Percentiles rank a stretch among this genome's conserved stretches.
These are phyloP conservation scores for Ophiostoma perfectum DNA, from an alignment of 2,329 filamentous ascomycete species.

Conservation along the genomic window DNA sequence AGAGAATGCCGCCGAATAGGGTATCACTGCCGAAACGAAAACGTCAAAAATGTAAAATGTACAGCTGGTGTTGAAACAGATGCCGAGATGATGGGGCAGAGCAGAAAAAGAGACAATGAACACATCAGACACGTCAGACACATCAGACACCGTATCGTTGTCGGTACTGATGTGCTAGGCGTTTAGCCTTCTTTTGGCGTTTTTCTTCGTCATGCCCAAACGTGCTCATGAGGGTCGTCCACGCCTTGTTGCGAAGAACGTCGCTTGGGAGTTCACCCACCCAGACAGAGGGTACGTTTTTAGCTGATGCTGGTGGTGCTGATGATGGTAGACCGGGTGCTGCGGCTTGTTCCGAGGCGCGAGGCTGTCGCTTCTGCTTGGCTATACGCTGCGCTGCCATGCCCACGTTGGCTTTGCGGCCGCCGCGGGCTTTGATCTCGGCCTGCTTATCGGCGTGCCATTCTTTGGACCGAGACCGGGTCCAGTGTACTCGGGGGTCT, in stretches of 20 bases:
- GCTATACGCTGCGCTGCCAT: slow-evolving; percentile 39
- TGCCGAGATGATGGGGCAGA: not conserved
- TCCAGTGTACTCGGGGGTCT: slow-evolving; percentile 48
- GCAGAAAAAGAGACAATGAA: not conserved
- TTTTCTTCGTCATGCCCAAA: slow-evolving; percentile 21
- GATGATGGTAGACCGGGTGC: too few species aligned
- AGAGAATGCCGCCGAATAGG: not conserved
- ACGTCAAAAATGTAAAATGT: not conserved
- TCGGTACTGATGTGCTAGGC: not conserved
- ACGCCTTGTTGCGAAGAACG: slow-evolving; percentile 16
- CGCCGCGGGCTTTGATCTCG: slow-evolving; percentile 46
- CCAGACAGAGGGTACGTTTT: slow-evolving; percentile 27
- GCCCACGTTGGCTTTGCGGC: slow-evolving; percentile 48
- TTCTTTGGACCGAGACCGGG: slow-evolving; percentile 38
- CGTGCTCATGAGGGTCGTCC: slow-evolving; percentile 15
- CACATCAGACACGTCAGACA: not conserved
- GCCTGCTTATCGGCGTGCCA: slow-evolving; percentile 46
- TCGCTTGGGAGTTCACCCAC: slow-evolving; percentile 19
- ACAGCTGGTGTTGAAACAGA: not conserved
- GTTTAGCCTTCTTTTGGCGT: not conserved
- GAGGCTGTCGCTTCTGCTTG: not conserved
- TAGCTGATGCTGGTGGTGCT: not conserved
- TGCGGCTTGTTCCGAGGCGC: too few species aligned
- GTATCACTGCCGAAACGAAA: slow-evolving; percentile 2
- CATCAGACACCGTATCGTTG: not conserved